Conservation (phyloP, 495 filamentous ascomycete genomes). For the Amorphotheca resinae region DNA sequence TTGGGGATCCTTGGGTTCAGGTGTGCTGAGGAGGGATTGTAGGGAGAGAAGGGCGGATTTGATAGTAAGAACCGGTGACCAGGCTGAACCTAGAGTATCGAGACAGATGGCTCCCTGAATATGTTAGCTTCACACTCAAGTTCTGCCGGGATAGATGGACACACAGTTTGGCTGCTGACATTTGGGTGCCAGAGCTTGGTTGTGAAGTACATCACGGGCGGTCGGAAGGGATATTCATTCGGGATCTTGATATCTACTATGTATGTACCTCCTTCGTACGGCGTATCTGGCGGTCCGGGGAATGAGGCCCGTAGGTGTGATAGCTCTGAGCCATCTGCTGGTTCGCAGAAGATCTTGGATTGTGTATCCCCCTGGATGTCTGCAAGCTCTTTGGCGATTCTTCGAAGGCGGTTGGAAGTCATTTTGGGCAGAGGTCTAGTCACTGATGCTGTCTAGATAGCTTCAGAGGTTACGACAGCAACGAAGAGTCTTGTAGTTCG, state of each 20-base stretch:
- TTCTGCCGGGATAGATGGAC: slow-evolving; percentile 20
- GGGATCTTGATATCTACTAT: slow-evolving; percentile 79
- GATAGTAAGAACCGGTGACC: slow-evolving; percentile 92
- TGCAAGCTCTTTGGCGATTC: slow-evolving; percentile 81
- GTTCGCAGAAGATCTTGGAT: slow-evolving; percentile 59
- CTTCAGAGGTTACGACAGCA: background rate
- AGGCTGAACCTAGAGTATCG: slow-evolving; percentile 78
- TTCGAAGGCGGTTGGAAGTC: slow-evolving; percentile 66
- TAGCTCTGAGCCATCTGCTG: slow-evolving; percentile 52
- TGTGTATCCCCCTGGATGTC: slow-evolving; percentile 71
- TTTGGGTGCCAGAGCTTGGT: slow-evolving; percentile 99
- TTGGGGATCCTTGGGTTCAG: slow-evolving; percentile 93
- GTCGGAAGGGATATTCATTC: slow-evolving; percentile 83
- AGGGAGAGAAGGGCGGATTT: slow-evolving; percentile 89
- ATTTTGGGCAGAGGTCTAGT: slow-evolving; percentile 31
- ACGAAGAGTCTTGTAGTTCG: background rate
- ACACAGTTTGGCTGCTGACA: slow-evolving; percentile 85
- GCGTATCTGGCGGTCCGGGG: slow-evolving; percentile 78
- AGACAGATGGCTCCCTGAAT: slow-evolving; percentile 89
- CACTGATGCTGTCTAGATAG: background rate
- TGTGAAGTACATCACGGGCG: slow-evolving; percentile 83
- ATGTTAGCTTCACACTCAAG: slow-evolving; percentile 4
- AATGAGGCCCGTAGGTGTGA: slow-evolving; percentile 78
- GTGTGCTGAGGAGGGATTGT: slow-evolving; percentile 83
- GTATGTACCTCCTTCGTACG: slow-evolving; percentile 83